Evolutionary conservation across 129 eudicot species (phyloP).

Genomic region (Tagetes erecta): DNA sequence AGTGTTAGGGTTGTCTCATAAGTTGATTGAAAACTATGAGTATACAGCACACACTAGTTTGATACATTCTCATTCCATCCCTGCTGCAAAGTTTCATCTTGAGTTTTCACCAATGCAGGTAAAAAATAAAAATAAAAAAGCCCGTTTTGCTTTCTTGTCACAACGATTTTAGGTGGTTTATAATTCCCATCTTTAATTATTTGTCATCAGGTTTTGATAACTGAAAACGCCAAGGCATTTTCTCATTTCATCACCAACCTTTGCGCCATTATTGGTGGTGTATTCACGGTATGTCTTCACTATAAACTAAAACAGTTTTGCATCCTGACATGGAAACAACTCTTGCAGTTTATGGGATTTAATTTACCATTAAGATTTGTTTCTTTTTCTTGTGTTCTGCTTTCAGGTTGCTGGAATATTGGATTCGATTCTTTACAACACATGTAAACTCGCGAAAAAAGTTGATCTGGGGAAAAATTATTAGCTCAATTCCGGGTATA

Average conservation of each 20-base stretch:
- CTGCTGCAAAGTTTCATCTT: slow-evolving; percentile 81
- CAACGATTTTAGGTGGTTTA: neutral
- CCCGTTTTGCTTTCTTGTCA: neutral
- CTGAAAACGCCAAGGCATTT: slow-evolving; percentile 62
- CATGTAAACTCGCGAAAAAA: slow-evolving; percentile 61
- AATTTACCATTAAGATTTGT: neutral
- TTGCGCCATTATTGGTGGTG: slow-evolving; percentile 94
- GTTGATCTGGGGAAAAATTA: slow-evolving; percentile 77
- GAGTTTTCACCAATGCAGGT: slow-evolving; percentile 92
- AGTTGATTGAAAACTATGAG: slow-evolving; percentile 75
- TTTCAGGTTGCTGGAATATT: slow-evolving; percentile 90
- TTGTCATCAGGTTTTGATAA: slow-evolving; percentile 56
- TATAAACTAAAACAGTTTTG: neutral
- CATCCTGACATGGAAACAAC: slow-evolving; percentile 3
- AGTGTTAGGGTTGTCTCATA: slow-evolving; percentile 56
- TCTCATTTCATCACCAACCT: slow-evolving; percentile 82
- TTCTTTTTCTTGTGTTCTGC: neutral
- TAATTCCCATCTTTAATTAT: neutral
- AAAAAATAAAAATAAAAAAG: neutral
- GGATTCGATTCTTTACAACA: slow-evolving; percentile 79
- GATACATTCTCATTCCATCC: slow-evolving; percentile 58
- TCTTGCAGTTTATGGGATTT: neutral
- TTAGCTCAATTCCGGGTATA: slow-evolving; percentile 38
- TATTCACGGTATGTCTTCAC: slow-evolving; percentile 70
- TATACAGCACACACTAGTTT: slow-evolving; percentile 92